Percentiles rank a stretch among this genome's conserved stretches.
phyloP scores from a whole-genome alignment of 1,139 yeast species.

The Zygosaccharomyces sapae region DNA sequence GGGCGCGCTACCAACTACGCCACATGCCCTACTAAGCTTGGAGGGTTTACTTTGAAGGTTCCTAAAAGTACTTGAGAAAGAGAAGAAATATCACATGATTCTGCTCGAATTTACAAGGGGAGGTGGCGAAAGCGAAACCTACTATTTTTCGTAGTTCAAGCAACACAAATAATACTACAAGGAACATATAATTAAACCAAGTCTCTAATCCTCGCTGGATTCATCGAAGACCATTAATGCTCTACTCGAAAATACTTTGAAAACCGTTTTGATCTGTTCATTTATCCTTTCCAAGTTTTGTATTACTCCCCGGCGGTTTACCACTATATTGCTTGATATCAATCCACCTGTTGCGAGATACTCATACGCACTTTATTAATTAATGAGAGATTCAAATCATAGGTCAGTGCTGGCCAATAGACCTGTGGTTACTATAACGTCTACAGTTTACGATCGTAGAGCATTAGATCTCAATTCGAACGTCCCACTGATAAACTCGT shows the following conservation, averaged over 20 bases:
- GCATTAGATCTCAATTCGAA: conserved; percentile 90
- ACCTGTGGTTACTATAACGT: conserved; percentile 87
- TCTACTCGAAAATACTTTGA: background rate
- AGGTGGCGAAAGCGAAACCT: conserved; percentile 7
- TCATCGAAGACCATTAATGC: background rate
- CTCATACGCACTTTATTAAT: background rate
- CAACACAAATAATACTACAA: too few species aligned
- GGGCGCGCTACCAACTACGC: conserved; percentile 93
- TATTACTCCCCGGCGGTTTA: too few species aligned
- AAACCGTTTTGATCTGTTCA: too few species aligned
- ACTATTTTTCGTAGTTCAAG: too few species aligned
- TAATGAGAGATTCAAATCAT: conserved; percentile 88
- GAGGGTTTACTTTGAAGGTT: too few species aligned
- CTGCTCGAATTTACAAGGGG: background rate
- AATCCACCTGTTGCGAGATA: too few species aligned
- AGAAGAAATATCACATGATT: too few species aligned
- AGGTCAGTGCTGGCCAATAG: conserved; percentile 72
- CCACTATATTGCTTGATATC: too few species aligned
- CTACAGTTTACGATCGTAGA: conserved; percentile 83
- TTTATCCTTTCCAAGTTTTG: too few species aligned
- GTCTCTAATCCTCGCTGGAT: background rate
- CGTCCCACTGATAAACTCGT: conserved; percentile 84
- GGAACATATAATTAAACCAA: too few species aligned
- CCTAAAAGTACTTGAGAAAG: too few species aligned
- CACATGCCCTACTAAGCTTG: conserved; percentile 74